Conservation (phyloP, 257 asterid genomes). For the Capsicum chinense region DNA sequence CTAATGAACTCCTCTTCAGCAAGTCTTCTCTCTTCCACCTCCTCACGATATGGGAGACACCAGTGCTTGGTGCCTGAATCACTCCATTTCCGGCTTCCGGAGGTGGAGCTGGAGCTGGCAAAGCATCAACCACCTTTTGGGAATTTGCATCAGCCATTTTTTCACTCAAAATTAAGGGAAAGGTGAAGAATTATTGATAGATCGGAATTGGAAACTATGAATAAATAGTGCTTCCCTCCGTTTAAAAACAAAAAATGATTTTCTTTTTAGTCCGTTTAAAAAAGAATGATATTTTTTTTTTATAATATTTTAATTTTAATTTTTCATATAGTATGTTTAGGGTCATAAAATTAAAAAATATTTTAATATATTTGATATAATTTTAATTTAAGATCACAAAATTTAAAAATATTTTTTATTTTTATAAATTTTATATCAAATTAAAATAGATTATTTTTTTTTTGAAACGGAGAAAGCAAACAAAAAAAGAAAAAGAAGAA, state of each 20-base stretch:
- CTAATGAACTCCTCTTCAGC: slow-evolving; percentile 49
- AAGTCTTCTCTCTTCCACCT: slow-evolving; percentile 70
- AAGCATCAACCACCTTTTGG: slow-evolving; percentile 6
- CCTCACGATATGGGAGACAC: slow-evolving; percentile 40
- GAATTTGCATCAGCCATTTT: slow-evolving; percentile 46
- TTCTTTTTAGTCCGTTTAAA: no score
- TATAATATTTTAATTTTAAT: no score
- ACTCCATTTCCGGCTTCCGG: slow-evolving; percentile 44
- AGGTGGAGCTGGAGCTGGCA: slow-evolving; percentile 34
- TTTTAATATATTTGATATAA: no score
- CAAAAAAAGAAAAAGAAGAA: neutral
- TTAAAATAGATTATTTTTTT: no score
- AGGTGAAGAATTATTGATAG: neutral
- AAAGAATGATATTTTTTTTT: no score
- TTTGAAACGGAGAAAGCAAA: neutral
- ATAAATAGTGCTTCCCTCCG: no score
- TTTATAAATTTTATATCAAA: no score
- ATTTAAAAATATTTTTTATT: no score
- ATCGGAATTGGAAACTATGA: neutral
- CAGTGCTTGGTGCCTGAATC: slow-evolving; percentile 45
- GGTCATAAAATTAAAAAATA: no score
- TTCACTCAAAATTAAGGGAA: neutral
- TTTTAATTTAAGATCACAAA: no score
- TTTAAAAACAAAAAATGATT: no score
- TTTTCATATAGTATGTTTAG: no score